phyloP scores from a whole-genome alignment of 1,284 basidiomycete genomes.

The Ustanciosporium gigantosporum region DNA sequence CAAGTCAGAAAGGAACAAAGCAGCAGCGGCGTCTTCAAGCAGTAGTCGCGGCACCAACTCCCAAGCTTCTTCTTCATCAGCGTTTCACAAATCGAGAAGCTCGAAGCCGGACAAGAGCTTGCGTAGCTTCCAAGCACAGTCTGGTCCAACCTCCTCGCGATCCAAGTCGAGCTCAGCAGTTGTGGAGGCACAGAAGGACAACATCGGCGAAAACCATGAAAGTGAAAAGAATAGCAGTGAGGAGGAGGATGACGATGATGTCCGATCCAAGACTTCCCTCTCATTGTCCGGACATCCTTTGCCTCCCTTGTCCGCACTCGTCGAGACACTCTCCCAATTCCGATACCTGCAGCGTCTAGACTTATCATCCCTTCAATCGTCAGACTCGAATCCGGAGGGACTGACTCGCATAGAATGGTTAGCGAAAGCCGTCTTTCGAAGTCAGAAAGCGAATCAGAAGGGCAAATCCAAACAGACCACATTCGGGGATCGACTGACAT shows the following conservation, averaged over 20 bases:
- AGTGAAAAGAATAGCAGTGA: slow-evolving; percentile 4
- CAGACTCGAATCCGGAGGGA: slow-evolving; percentile 31
- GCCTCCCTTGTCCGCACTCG: slow-evolving; percentile 33
- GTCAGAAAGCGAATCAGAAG: slow-evolving; percentile 3
- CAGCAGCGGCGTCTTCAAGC: no score
- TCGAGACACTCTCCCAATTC: slow-evolving; percentile 50
- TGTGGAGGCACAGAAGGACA: background rate
- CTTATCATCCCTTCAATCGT: slow-evolving; percentile 43
- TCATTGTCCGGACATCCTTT: slow-evolving; percentile 43
- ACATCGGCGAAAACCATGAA: background rate
- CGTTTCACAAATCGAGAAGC: background rate
- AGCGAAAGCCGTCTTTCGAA: slow-evolving; percentile 39
- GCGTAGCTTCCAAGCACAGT: no score
- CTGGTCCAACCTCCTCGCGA: no score
- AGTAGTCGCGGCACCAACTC: no score
- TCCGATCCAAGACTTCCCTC: slow-evolving; percentile 33
- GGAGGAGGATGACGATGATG: slow-evolving; percentile 4
- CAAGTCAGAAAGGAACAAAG: slow-evolving; percentile 32
- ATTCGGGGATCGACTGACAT: slow-evolving; percentile 30
- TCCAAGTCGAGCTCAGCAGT: no score
- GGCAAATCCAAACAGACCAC: slow-evolving; percentile 8
- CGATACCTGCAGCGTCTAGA: slow-evolving; percentile 46
- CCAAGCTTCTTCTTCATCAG: background rate
- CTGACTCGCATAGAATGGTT: slow-evolving; percentile 41
- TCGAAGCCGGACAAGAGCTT: no score